Conservation (phyloP, 2,329 filamentous ascomycete species). For the Didymella pinodella region DNA sequence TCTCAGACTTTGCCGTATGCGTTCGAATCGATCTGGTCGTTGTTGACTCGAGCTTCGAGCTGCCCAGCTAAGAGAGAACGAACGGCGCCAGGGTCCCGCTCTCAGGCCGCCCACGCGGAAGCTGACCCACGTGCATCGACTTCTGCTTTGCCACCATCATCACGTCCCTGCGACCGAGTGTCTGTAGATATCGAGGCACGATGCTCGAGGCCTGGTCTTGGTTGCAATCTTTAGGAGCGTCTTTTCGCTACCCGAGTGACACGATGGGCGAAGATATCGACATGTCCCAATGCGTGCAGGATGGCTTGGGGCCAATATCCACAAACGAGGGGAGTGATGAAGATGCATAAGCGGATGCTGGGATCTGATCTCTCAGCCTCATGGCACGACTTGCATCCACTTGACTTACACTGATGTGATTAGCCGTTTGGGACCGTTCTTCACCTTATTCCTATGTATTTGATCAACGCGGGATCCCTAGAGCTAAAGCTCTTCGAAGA, state of each 20-base stretch:
- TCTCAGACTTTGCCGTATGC: neutral
- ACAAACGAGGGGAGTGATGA: neutral
- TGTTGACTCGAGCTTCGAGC: conserved; percentile 11
- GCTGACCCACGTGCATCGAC: conserved; percentile 5
- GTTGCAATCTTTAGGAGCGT: too few species aligned
- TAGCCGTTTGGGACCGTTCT: too few species aligned
- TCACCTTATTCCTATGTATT: neutral
- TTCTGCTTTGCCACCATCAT: neutral
- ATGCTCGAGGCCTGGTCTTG: too few species aligned
- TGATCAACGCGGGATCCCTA: neutral
- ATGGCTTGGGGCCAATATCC: neutral
- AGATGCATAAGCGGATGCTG: too few species aligned
- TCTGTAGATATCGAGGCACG: neutral
- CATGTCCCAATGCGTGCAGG: too few species aligned
- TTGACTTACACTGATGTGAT: neutral
- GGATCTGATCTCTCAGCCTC: too few species aligned
- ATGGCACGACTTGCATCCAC: too few species aligned
- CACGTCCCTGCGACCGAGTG: neutral
- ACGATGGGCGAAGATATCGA: too few species aligned
- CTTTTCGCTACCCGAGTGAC: too few species aligned
- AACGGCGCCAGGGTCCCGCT: conserved; percentile 1
- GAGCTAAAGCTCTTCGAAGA: neutral
- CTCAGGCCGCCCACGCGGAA: conserved; percentile 8
- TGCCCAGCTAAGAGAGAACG: conserved; percentile 4
- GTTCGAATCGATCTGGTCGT: neutral